Conservation (phyloP, 1,284 basidiomycete species). For the Sporisorium scitamineum region DNA sequence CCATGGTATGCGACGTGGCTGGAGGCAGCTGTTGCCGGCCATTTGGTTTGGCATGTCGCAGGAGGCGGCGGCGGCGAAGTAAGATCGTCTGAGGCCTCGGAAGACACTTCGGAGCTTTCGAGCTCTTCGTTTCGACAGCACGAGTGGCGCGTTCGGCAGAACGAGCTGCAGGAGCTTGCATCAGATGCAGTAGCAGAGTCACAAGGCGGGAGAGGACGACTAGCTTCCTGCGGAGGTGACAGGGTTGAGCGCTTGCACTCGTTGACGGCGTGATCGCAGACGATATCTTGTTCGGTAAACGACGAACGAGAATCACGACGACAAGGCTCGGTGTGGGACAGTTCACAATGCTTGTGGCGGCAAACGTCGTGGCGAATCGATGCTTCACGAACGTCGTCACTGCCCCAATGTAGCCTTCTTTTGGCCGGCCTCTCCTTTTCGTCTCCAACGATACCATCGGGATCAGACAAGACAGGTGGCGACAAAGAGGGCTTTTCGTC, state of each 20-base stretch:
- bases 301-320: background rate
- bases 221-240: background rate
- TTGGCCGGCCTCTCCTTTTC: slow-evolving; percentile 12
- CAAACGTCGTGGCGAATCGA: slow-evolving; percentile 13
- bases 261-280: background rate
- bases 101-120: slow-evolving; percentile 13
- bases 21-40: slow-evolving; percentile 1
- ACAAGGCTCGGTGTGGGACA: background rate
- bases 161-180: slow-evolving; percentile 9
- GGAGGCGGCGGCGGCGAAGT: slow-evolving; percentile 16
- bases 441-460: background rate
- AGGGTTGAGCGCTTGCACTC: background rate
- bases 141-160: slow-evolving; percentile 27
- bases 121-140: slow-evolving; percentile 37
- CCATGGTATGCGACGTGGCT: background rate
- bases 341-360: slow-evolving; percentile 3
- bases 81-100: slow-evolving; percentile 26
- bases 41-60: background rate
- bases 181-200: slow-evolving; percentile 7
- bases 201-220: background rate
- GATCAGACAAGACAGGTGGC: slow-evolving; percentile 5
- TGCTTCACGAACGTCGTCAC: slow-evolving; percentile 39
- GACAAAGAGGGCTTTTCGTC: slow-evolving; percentile 2
- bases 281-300: background rate
- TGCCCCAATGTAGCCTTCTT: slow-evolving; percentile 55